Evolutionary conservation across 805 yeast species (phyloP), one percentile per base, ranked within the genome.

Genomic region (Teunomyces funiuensis): DNA sequence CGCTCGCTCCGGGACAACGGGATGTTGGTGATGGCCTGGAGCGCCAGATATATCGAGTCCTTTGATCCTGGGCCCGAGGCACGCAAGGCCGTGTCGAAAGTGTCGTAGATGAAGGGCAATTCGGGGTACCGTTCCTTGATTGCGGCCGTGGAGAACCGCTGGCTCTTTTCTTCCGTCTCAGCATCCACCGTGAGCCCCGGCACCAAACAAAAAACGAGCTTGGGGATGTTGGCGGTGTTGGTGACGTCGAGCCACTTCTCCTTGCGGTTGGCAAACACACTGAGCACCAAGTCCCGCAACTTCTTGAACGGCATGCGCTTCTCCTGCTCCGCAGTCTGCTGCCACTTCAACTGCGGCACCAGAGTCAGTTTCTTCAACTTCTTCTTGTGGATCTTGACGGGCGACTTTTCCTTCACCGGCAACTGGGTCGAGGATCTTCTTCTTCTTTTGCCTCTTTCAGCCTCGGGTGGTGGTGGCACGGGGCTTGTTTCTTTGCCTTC

Each of bases 21-120:
- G n/a, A 76, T 69, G 40, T 73, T 73, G 11, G 79, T 65, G 33
- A 88, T 72, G 2, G 85, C 71, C 33, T 71, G 73, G 40, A 74
- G 66, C 11, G 80, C 74, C 36, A 81, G 82, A 53, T 66, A 79
- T 26, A 79, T 57, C 7, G 76, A 71, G 30, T 73, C 79, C 47
- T 74, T 75, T 3, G 80, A 74, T 0, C 95, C 96, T 0, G 96
- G 95, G 5, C 82, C 70, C 19, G 61, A 54, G 2, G 83, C 61
- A 0, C 83, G 83, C 37, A 81, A 58, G 9, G 71, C 53, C 22
- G 63, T 50, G 0, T 60, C 53, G 50, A 82, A 83, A 2, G 59
- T 55, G 0, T 61, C 46, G 3, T 60, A 41, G 37, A 80, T 59
- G 38, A 69, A 66, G 2, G 59, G 39, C 36, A 71, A 58, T 4